A percentile compares a stretch with the other conserved stretches of the same genome.
Evolutionary conservation across 441 rosid genomes (phyloP).

Genomic region (Capsella rubella): DNA sequence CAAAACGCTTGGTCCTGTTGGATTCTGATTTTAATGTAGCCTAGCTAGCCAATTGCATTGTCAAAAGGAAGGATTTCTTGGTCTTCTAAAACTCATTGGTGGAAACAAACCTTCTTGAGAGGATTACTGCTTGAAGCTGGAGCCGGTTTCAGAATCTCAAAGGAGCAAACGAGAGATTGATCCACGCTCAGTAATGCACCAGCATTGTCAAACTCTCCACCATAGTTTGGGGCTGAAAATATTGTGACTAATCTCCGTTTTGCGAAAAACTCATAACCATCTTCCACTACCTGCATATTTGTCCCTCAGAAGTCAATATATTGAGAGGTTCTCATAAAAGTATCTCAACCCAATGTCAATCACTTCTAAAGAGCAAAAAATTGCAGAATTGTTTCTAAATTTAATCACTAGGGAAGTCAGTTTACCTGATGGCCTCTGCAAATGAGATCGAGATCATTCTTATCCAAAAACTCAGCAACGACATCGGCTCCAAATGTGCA

Average conservation of each 20-base stretch:
- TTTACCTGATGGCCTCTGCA: conserved; percentile 97
- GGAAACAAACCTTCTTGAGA: conserved; percentile 72
- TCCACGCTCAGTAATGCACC: conserved; percentile 92
- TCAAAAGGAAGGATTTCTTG: conserved; percentile 18
- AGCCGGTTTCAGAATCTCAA: conserved; percentile 87
- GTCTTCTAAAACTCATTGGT: conserved; percentile 6
- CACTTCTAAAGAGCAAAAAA: background rate
- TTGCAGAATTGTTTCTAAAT: background rate
- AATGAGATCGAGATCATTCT: conserved; percentile 94
- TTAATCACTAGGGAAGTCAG: background rate
- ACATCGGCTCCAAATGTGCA: conserved; percentile 89
- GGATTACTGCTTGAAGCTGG: conserved; percentile 56
- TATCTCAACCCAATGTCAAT: background rate
- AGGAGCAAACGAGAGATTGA: conserved; percentile 80
- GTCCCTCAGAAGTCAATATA: background rate
- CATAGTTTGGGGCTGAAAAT: conserved; percentile 98
- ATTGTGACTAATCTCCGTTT: conserved; percentile 84
- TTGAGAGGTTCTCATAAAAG: background rate
- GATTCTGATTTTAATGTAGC: background rate
- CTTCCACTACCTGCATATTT: conserved; percentile 86
- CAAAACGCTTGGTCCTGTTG: background rate
- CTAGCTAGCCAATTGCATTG: background rate
- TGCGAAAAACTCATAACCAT: conserved; percentile 95
- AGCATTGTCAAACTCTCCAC: conserved; percentile 98
- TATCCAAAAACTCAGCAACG: conserved; percentile 85